Evolutionary conservation across 768 basidiomycete species (phyloP).

Genomic region (Pseudohyphozyma bogoriensis): DNA sequence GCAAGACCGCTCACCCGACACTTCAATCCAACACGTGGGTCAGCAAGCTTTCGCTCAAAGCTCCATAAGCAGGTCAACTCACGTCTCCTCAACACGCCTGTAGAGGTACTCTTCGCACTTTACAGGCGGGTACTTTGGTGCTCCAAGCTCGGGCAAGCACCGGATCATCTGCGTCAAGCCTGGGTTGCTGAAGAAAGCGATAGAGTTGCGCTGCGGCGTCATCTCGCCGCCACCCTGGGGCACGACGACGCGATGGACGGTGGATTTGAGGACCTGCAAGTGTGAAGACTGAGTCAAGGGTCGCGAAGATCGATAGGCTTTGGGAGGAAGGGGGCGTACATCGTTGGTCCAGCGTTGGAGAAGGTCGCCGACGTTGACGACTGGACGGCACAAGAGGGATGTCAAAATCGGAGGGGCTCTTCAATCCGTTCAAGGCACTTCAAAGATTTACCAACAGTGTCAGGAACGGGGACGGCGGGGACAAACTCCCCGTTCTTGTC

Average conservation of each 20-base stretch:
- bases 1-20: no score
- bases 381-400: not conserved
- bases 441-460: slow-evolving; percentile 27
- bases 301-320: not conserved
- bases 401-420: no score
- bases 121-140: slow-evolving; percentile 47
- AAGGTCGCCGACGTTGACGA: slow-evolving; percentile 35
- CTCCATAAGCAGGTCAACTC: no score
- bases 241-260: slow-evolving; percentile 35
- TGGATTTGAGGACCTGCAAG: slow-evolving; percentile 29
- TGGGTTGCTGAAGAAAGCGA: slow-evolving; percentile 46
- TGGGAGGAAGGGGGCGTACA: not conserved
- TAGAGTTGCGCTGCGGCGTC: slow-evolving; percentile 51
- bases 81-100: not conserved
- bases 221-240: slow-evolving; percentile 34
- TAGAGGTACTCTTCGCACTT: slow-evolving; percentile 34
- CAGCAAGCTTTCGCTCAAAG: no score
- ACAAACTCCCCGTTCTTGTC: slow-evolving; percentile 44
- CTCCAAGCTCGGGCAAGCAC: slow-evolving; percentile 47
- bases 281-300: not conserved
- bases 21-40: no score
- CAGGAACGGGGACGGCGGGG: slow-evolving; percentile 35
- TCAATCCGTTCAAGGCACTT: no score
- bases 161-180: slow-evolving; percentile 44
- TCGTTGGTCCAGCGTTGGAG: slow-evolving; percentile 36